Base-by-base conservation (phyloP, 169 alveolate genomes). In the Plasmodium yoelii region DNA sequence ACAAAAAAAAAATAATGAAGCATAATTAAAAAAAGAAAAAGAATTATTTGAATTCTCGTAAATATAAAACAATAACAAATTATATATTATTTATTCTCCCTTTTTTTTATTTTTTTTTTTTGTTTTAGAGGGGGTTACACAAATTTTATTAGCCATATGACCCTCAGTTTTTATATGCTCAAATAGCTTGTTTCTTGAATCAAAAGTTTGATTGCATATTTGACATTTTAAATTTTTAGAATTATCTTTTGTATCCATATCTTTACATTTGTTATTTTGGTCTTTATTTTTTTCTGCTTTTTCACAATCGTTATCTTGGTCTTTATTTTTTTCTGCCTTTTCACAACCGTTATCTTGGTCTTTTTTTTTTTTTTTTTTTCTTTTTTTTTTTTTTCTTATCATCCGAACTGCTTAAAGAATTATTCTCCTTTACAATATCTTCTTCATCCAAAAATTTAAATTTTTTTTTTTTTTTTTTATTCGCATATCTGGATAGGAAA, bases 111-210 rank as follows among this genome's bases (percentile, higher is more conserved):
- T 77, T 9, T 53, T 53, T 19, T 49, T 77, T 49, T 64, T 55
- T 57, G 47, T 13, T 69, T 53, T 75, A 49, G 51, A 39, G 28
- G 34, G 19, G 8, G 47, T 34, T 5, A 42, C 75, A 13, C 24
- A 39, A 26, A 46, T n/a, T 56, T 87, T 87, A 42, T 88, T 71
- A n/a, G 88, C 87, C 15, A 91, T 91, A 51, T 91, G 94, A 15
- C 92, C 89, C 39, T 87, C 77, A 6, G 65, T 77, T 44, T 91
- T 82, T 46, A 91, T 92, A 51, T 91, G 94, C 22, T 65, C 59
- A 87, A 91, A 91, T 53, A 91, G 49, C 63, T 91, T 91, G 73
- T 91, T 91, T 87, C 94, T 26, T 6, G 94, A 91, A 44, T 77
- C 61, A 77, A 77, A 77, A n/a, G 57, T 64, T 22, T 77, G 70